Conservation (phyloP, 2,329 filamentous ascomycete species). For the Fusarium veterinarium region DNA sequence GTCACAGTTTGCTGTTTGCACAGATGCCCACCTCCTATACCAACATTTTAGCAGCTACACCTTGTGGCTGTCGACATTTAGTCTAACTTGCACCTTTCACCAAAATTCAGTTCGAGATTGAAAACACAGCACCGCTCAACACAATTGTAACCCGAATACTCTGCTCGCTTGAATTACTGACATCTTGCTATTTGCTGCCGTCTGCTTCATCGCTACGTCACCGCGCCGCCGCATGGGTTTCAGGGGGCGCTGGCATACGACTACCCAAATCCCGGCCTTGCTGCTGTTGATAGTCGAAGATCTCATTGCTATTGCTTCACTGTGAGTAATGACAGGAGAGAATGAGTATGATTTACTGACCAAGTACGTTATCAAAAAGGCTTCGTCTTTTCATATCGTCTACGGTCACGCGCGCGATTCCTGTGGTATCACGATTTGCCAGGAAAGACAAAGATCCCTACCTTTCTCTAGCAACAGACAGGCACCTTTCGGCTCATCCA, state of each 20-base stretch:
- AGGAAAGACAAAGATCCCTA: neutral
- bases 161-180: rapidly evolving
- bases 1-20: neutral
- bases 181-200: rapidly evolving
- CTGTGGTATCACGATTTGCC: neutral
- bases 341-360: too few species aligned
- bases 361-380: neutral
- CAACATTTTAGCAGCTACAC: neutral
- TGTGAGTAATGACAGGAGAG: neutral
- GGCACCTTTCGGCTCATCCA: neutral
- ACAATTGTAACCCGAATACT: rapidly evolving
- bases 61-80: neutral
- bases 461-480: neutral
- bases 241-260: neutral
- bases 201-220: neutral
- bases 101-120: neutral
- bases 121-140: neutral
- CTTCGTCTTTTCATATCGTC: too few species aligned
- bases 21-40: neutral
- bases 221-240: neutral
- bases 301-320: too few species aligned
- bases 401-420: neutral
- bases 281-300: neutral
- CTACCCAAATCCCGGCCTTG: neutral
- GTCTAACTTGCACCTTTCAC: neutral